Evolutionary conservation across 179 eudicot species (phyloP).

Genomic region (Spergularia azorica): DNA sequence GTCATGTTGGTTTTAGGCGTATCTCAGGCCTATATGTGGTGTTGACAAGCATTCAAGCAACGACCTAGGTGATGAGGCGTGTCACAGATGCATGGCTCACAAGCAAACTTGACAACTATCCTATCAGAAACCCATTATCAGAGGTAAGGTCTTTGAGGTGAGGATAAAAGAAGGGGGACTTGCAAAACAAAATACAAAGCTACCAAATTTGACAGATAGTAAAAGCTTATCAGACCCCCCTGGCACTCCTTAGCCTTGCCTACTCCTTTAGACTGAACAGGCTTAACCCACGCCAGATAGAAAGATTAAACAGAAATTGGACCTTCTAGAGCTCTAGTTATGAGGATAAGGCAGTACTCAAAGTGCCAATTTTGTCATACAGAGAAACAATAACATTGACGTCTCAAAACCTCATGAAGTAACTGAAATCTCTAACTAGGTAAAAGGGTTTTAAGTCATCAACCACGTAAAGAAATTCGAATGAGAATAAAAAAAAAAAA

Average conservation of each 20-base stretch:
- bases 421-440: not conserved
- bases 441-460: not conserved
- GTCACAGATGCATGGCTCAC: not conserved
- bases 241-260: not conserved
- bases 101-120: not conserved
- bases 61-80: not conserved
- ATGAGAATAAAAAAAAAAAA: not conserved
- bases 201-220: not conserved
- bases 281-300: not conserved
- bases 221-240: not conserved
- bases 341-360: slow-evolving; percentile 2
- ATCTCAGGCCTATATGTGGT: not conserved
- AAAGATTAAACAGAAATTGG: not conserved
- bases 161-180: not conserved
- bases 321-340: not conserved
- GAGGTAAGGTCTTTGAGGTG: not conserved
- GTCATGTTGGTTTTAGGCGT: not conserved
- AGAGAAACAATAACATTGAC: not conserved
- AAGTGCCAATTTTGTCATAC: not conserved
- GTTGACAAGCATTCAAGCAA: not conserved
- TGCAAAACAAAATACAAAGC: not conserved
- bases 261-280: not conserved
- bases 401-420: not conserved
- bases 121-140: not conserved
- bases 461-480: not conserved